These are phyloP conservation scores for Chlorella sorokiniana DNA, from an alignment of 139 green algal genomes.

Conservation along the genomic window DNA sequence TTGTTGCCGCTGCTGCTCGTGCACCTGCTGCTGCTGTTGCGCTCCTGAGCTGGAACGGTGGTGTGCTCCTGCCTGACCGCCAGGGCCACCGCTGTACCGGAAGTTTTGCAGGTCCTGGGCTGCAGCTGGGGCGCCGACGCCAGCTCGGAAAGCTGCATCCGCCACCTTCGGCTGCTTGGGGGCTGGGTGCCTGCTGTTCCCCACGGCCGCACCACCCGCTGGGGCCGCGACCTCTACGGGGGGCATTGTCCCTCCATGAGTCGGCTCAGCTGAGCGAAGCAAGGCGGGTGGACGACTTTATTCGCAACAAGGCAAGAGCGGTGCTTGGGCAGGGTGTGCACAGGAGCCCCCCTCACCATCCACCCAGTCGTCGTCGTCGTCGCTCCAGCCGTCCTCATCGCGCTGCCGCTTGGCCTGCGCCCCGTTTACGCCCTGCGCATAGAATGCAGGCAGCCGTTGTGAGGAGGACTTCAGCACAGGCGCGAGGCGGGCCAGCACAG, in stretches of 20 bases:
- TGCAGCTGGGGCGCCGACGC: conserved; percentile 1
- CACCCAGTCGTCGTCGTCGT: conserved; percentile 23
- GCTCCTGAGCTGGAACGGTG: background rate
- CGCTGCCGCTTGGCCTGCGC: conserved; percentile 29
- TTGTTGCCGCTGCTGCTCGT: background rate
- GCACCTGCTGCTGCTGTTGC: conserved; percentile 9
- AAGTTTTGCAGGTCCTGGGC: conserved; percentile 3
- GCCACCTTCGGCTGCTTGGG: conserved; percentile 20
- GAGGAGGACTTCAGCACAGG: background rate
- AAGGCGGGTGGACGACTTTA: too few species aligned
- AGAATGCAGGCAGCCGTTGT: background rate
- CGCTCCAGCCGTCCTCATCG: background rate
- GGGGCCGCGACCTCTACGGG: background rate
- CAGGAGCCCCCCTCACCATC: background rate
- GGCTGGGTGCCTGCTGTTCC: conserved; percentile 2
- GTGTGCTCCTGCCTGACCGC: background rate
- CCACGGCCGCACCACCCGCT: background rate
- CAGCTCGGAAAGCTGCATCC: background rate
- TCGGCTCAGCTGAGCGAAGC: too few species aligned
- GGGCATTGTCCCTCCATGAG: too few species aligned
- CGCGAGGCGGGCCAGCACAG: background rate
- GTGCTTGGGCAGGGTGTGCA: background rate
- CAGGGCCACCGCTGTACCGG: background rate
- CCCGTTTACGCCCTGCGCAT: background rate
- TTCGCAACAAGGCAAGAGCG: background rate